A percentile compares a stretch with the other conserved stretches of the same genome.
phyloP scores from a whole-genome alignment of 352 stramenopile species.

The Phytophthora capsici region DNA sequence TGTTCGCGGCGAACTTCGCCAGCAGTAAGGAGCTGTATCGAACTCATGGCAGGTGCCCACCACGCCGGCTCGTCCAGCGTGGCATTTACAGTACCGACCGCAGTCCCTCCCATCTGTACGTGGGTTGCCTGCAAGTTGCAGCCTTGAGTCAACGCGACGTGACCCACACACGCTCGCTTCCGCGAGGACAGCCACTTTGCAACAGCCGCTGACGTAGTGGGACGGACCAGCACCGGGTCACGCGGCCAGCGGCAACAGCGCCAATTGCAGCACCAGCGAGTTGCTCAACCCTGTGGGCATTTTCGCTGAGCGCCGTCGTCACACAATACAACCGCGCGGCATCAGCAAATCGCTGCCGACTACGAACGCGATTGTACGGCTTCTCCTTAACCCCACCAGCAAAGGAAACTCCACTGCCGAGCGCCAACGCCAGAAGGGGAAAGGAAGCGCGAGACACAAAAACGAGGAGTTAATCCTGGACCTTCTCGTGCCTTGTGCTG shows the following conservation, averaged over 20 bases:
- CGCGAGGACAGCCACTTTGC: conserved; percentile 38
- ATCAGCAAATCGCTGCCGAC: conserved; percentile 38
- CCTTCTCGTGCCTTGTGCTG: conserved; percentile 25
- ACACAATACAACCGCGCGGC: conserved; percentile 35
- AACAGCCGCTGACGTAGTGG: conserved; percentile 29
- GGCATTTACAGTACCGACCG: background rate
- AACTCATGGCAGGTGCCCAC: background rate
- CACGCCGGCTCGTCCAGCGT: conserved; percentile 12
- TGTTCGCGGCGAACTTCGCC: no score
- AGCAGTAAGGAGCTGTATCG: conserved; percentile 3
- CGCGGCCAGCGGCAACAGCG: conserved; percentile 1
- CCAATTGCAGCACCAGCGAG: background rate
- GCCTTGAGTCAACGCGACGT: conserved; percentile 11
- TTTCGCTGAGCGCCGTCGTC: conserved; percentile 16
- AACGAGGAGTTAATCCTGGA: conserved; percentile 39
- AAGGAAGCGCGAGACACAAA: conserved; percentile 43
- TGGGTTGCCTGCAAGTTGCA: background rate
- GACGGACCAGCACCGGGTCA: conserved; percentile 19
- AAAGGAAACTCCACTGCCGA: conserved; percentile 35
- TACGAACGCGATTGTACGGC: conserved; percentile 34
- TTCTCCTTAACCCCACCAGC: conserved; percentile 40
- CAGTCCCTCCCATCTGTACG: background rate
- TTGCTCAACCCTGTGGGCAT: conserved; percentile 4
- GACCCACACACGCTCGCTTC: conserved; percentile 34
- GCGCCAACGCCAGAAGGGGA: conserved; percentile 45